A percentile compares a stretch with the other conserved stretches of the same genome.
Conservation (phyloP, 2,329 filamentous ascomycete genomes). For the Claviceps cyperi region DNA sequence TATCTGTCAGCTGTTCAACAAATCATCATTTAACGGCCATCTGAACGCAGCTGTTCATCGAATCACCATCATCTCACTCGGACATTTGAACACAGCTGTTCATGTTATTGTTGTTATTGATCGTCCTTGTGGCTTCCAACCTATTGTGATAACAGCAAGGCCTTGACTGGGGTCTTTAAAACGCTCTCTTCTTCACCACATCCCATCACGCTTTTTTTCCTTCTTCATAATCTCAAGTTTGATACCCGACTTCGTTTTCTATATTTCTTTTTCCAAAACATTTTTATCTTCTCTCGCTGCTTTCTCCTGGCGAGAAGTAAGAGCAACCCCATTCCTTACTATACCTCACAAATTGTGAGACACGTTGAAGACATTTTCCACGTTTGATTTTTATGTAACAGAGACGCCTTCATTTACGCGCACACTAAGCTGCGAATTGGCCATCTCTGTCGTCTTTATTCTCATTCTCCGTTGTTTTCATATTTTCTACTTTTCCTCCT, state of each 20-base stretch:
- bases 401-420: neutral
- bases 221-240: neutral
- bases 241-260: neutral
- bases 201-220: neutral
- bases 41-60: neutral
- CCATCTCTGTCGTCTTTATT: neutral
- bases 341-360: neutral
- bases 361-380: no score
- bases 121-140: neutral
- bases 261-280: neutral
- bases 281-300: neutral
- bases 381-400: no score
- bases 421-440: neutral
- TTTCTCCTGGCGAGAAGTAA: conserved; percentile 4
- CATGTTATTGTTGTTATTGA: neutral
- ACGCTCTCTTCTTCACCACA: neutral
- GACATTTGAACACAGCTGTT: conserved; percentile 1
- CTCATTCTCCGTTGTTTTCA: neutral
- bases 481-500: neutral
- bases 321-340: neutral
- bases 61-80: neutral
- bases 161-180: neutral
- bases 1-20: neutral
- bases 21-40: neutral
- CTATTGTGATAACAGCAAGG: neutral